These are phyloP conservation scores for Paramecium pentaurelia DNA, from an alignment of 73 alveolate species.

Conservation along the genomic window DNA sequence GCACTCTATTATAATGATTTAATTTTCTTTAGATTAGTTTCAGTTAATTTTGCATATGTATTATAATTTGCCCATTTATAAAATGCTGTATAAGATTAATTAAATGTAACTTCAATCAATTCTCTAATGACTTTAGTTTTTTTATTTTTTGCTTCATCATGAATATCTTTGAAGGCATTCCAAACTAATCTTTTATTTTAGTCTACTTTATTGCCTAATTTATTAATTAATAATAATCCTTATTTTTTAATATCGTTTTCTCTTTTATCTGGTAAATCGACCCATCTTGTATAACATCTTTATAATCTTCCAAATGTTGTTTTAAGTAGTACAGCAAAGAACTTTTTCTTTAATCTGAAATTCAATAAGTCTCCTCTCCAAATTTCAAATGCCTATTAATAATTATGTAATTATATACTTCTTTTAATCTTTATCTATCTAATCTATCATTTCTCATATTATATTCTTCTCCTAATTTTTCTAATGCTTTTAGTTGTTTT, in stretches of 20 bases:
- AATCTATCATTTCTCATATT: constrained; percentile 21
- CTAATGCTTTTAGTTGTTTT: not conserved
- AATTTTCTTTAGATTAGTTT: not conserved
- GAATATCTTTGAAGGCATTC: not conserved
- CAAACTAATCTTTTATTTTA: not conserved
- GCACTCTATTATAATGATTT: not conserved
- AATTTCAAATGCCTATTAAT: not conserved
- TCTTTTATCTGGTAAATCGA: not conserved
- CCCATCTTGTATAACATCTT: constrained; percentile 19
- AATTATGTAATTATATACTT: not conserved
- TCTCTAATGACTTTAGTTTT: constrained; percentile 31
- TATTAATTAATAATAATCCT: not conserved
- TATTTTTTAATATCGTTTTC: not conserved
- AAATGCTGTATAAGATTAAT: constrained; percentile 10
- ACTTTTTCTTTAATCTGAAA: constrained; percentile 8
- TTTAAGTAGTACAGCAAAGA: not conserved
- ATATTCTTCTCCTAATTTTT: constrained; percentile 3
- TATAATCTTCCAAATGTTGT: constrained; percentile 14
- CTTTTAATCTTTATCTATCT: constrained; percentile 6
- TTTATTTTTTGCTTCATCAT: constrained; percentile 6
- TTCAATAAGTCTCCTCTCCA: not conserved
- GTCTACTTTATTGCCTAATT: not conserved
- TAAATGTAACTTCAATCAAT: constrained; percentile 32
- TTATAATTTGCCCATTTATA: constrained; percentile 35
- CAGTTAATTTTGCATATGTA: constrained; percentile 3